phyloP scores from a whole-genome alignment of 805 yeast genomes.

The Ogataea wickerhamii region DNA sequence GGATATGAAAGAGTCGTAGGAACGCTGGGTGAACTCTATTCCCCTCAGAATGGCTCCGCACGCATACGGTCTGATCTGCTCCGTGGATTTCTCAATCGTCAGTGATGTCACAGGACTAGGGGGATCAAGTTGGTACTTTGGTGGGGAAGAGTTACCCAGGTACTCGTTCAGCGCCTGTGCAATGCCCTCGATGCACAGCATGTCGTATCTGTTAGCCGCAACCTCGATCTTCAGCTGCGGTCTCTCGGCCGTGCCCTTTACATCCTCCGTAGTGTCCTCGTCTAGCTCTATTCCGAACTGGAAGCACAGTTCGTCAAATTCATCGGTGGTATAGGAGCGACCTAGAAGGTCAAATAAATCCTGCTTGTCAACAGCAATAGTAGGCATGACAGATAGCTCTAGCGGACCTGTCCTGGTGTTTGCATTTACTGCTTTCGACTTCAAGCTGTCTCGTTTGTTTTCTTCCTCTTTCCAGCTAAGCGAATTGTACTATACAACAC shows the following conservation, averaged over 20 bases:
- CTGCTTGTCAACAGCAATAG: constrained; percentile 90
- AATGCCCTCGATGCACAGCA: constrained; percentile 97
- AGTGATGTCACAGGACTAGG: constrained; percentile 59
- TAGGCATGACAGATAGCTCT: constrained; percentile 64
- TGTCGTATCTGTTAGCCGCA: constrained; percentile 97
- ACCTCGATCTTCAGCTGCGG: constrained; percentile 97
- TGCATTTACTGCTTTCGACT: too few species aligned
- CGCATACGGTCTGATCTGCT: constrained; percentile 81
- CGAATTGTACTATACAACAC: too few species aligned
- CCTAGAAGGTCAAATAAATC: constrained; percentile 83
- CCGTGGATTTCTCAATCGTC: constrained; percentile 73
- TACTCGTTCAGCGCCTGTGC: constrained; percentile 92
- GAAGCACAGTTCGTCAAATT: constrained; percentile 95
- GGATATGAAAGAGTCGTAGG: constrained; percentile 91
- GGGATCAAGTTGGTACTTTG: constrained; percentile 61
- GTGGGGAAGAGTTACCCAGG: constrained; percentile 64
- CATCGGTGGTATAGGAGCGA: constrained; percentile 69
- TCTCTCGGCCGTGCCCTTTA: constrained; percentile 70
- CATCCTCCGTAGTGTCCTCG: constrained; percentile 88
- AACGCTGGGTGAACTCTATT: constrained; percentile 73
- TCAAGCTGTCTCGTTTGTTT: too few species aligned
- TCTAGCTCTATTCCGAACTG: constrained; percentile 97
- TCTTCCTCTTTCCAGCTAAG: too few species aligned
- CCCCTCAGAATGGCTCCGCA: constrained; percentile 92
- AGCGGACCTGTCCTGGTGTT: too few species aligned